phyloP scores from a whole-genome alignment of 1,284 basidiomycete genomes.

The Naganishia albida region DNA sequence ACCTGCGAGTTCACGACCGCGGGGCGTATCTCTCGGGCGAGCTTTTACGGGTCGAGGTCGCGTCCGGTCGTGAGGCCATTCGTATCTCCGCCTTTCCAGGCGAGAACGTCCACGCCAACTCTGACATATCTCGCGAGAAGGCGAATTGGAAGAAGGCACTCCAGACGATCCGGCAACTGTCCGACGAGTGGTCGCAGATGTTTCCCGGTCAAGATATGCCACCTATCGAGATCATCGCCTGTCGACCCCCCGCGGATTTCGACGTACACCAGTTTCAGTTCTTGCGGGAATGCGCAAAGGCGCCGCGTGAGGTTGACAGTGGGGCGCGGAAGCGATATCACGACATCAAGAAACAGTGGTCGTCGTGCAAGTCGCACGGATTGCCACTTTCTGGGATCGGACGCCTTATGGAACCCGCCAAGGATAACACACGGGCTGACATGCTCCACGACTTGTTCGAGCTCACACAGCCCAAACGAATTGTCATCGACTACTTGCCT shows the following conservation, averaged over 20 bases:
- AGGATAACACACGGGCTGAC: too few species aligned
- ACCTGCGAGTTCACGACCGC: neutral
- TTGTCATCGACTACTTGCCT: slow-evolving; percentile 3
- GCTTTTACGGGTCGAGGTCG: neutral
- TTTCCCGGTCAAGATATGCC: slow-evolving; percentile 4
- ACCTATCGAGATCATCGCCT: slow-evolving; percentile 6
- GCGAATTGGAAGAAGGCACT: slow-evolving; percentile 2
- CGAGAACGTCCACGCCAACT: neutral
- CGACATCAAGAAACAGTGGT: neutral
- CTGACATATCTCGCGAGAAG: neutral
- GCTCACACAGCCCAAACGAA: neutral
- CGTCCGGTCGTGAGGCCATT: neutral
- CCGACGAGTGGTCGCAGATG: neutral
- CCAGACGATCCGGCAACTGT: neutral
- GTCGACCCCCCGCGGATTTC: neutral
- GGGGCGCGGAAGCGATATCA: neutral
- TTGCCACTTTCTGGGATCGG: neutral
- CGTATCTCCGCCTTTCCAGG: slow-evolving; percentile 7
- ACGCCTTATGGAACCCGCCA: neutral
- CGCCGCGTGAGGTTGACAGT: neutral
- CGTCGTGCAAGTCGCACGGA: neutral
- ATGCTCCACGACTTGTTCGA: slow-evolving; percentile 4
- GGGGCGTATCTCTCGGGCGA: slow-evolving; percentile 5
- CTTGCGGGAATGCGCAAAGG: neutral
- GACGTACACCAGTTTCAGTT: neutral